phyloP scores from a whole-genome alignment of 305 asterid species.

The Solanum hybrid region DNA sequence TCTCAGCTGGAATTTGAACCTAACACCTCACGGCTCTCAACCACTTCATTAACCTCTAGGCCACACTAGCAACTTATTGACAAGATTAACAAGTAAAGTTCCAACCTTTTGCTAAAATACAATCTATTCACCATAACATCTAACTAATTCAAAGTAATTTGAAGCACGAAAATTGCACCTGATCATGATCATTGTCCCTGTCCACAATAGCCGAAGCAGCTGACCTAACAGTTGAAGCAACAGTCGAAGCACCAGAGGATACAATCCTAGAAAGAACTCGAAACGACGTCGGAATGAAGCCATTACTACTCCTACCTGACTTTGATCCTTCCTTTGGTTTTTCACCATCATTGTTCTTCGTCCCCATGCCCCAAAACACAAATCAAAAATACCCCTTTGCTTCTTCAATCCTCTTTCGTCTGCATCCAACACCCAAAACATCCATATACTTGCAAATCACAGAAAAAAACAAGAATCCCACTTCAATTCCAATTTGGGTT shows the following conservation, averaged over 20 bases:
- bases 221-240: constrained; percentile 71
- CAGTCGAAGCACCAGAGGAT: constrained; percentile 72
- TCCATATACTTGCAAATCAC: neutral
- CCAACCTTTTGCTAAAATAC: neutral
- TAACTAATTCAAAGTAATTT: neutral
- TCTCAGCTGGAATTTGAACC: neutral
- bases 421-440: neutral
- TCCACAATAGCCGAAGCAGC: constrained; percentile 79
- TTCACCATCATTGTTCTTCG: constrained; percentile 56
- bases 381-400: neutral
- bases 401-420: neutral
- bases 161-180: constrained; percentile 31
- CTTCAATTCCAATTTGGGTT: neutral
- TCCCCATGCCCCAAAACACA: constrained; percentile 5
- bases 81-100: neutral
- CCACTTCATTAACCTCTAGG: neutral
- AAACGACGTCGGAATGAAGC: constrained; percentile 58
- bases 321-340: constrained; percentile 15
- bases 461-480: neutral
- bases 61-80: neutral
- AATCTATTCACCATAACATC: neutral
- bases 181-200: constrained; percentile 55
- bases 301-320: constrained; percentile 26
- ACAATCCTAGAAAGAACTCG: constrained; percentile 65
- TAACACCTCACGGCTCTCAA: neutral